Conservation (phyloP, 306 rosid species). For the Corylus avellana region DNA sequence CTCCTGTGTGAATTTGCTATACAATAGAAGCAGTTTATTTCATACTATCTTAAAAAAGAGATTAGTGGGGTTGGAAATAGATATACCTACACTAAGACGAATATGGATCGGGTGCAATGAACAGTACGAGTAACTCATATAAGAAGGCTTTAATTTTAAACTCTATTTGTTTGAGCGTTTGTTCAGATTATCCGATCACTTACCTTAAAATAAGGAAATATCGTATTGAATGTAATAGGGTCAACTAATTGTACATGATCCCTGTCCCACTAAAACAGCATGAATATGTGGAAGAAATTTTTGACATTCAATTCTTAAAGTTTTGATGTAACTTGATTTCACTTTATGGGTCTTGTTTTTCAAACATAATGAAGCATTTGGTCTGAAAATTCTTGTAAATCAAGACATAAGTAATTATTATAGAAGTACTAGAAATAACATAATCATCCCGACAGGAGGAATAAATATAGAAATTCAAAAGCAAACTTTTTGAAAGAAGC, state of each 20-base stretch:
- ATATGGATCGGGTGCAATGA: no score
- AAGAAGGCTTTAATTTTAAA: no score
- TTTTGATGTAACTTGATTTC: background rate
- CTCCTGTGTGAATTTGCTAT: no score
- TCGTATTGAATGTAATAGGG: no score
- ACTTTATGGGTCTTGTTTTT: background rate
- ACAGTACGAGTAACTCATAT: no score
- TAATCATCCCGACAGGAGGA: background rate
- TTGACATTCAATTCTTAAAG: slow-evolving; percentile 13
- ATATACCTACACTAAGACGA: background rate
- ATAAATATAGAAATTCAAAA: background rate
- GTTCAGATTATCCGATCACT: no score
- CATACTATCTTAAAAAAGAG: background rate
- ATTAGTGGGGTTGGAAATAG: slow-evolving; percentile 24
- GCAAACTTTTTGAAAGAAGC: background rate
- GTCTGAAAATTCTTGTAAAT: background rate
- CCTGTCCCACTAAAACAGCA: background rate
- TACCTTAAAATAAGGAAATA: no score
- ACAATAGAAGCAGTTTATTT: no score
- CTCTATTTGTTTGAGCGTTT: no score
- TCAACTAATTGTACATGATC: no score
- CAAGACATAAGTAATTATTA: background rate
- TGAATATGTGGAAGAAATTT: background rate
- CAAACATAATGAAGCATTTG: no score
- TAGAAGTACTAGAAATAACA: background rate